Evolutionary conservation across 345 rosid genomes (phyloP), one percentile per base, ranked within the genome.

Genomic region (Citrus trifoliata): DNA sequence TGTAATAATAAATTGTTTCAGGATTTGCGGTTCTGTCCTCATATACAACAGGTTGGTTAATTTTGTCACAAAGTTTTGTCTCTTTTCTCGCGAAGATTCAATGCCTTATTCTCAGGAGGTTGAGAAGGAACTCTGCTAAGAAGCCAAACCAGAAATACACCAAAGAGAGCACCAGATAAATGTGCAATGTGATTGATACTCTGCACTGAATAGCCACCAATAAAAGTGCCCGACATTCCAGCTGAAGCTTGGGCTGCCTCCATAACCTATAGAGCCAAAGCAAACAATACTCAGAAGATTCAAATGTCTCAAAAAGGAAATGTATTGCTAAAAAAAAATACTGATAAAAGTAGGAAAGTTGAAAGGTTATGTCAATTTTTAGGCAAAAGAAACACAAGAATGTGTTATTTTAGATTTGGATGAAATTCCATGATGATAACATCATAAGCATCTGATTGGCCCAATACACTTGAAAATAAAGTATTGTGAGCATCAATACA

Each of bases 241-340:
- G 94, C 90, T 9, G 98, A 93, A 65, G 98, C 91, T 78, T 93
- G 98, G 51, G 98, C 95, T 74, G 98, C 98, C 83, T 95, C 97
- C 97, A 95, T 90, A 73, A 95, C 97, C 97, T 90, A 82, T 65
- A 16, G 65, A 42, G 56, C 24, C 80, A 76, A 75, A 85, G 22
- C 27, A 71, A 10, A 53, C 32, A 64, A 58, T 56, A 25, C 1
- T 22, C 21, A 74, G 69, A 67, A 63, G 32, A 40, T 46, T 79
- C 13, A 18, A n/a, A 37, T 27, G 32, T 18, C 37, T 16, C 9
- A 48, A 21, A 5, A 27, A 8, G 51, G 3, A 65, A 66, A 59
- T 32, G 28, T 19, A 4, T 2, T 46, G 51, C 30, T 8, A 8
- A 6, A 7, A n/a, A 32, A 5, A 70, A 46, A n/a, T 71, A 18